Conservation (phyloP, 495 filamentous ascomycete species). For the Talaromyces proteolyticus region DNA sequence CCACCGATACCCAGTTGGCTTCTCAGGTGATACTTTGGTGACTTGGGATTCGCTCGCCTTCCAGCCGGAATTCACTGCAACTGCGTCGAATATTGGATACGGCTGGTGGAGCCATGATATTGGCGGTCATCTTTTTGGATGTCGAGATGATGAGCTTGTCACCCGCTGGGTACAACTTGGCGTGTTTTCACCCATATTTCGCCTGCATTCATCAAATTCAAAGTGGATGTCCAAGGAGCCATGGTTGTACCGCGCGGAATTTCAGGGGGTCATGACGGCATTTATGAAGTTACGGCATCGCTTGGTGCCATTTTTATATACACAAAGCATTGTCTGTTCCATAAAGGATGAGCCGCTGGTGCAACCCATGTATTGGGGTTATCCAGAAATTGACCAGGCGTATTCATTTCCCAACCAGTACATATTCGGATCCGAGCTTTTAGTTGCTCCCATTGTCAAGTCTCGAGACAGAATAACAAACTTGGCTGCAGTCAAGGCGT, state of each 20-base stretch:
- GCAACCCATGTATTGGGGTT: constrained; percentile 56
- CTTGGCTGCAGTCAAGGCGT: constrained; percentile 33
- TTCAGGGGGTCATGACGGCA: constrained; percentile 31
- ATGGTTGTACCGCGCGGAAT: constrained; percentile 40
- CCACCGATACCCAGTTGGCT: constrained; percentile 56
- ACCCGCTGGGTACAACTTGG: constrained; percentile 55
- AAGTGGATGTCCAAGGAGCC: constrained; percentile 51
- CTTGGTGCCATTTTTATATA: constrained; percentile 52
- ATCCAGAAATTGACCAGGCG: constrained; percentile 36
- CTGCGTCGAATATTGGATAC: constrained; percentile 57
- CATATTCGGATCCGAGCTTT: constrained; percentile 45
- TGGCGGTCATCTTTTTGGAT: constrained; percentile 48
- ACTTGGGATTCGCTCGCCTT: constrained; percentile 52
- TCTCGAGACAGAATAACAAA: constrained; percentile 31
- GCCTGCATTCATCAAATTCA: constrained; percentile 47
- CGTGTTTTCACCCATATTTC: constrained; percentile 50
- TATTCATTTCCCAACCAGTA: constrained; percentile 48
- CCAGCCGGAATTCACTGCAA: constrained; percentile 58
- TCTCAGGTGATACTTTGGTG: constrained; percentile 52
- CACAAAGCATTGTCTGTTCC: constrained; percentile 41
- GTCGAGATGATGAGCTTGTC: constrained; percentile 45
- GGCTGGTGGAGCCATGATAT: constrained; percentile 65
- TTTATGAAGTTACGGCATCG: constrained; percentile 46
- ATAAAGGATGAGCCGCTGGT: constrained; percentile 41
- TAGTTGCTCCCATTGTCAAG: constrained; percentile 46